Evolutionary conservation across 805 yeast genomes (phyloP).

Genomic region (Candida easanensis): DNA sequence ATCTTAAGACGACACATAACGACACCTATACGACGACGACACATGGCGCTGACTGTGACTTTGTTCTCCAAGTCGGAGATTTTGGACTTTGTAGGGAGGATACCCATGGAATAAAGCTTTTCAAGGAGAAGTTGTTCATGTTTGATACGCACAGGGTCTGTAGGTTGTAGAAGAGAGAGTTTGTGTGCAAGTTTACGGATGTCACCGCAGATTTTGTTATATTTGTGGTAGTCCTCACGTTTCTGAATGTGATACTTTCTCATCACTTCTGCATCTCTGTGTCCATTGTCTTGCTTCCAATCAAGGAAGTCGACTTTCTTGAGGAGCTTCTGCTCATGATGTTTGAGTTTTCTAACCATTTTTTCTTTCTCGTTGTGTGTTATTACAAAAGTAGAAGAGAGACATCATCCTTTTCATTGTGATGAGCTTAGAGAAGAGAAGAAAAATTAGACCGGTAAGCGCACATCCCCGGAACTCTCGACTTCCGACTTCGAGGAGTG

Average conservation of each 20-base stretch:
- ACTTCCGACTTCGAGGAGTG: neutral
- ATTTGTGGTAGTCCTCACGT: conserved; percentile 93
- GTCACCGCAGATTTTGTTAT: conserved; percentile 90
- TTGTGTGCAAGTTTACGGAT: conserved; percentile 84
- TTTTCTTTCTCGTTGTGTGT: no score
- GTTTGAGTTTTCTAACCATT: conserved; percentile 86
- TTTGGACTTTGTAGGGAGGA: conserved; percentile 82
- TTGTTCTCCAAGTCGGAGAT: conserved; percentile 90
- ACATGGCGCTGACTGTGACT: conserved; percentile 86
- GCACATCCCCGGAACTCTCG: neutral
- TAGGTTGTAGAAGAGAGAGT: conserved; percentile 78
- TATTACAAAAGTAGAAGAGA: no score
- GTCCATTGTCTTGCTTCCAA: conserved; percentile 96
- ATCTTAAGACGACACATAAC: conserved; percentile 91
- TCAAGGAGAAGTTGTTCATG: conserved; percentile 88
- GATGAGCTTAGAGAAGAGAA: neutral
- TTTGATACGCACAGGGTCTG: conserved; percentile 81
- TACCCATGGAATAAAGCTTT: conserved; percentile 85
- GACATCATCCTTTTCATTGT: neutral
- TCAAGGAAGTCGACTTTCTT: conserved; percentile 95
- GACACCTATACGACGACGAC: conserved; percentile 89
- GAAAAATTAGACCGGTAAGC: neutral
- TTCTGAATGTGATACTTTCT: conserved; percentile 89
- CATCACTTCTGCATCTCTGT: conserved; percentile 96
- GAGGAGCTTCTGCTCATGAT: conserved; percentile 91